Conservation (phyloP, 345 rosid species). For the Sonneratia caseolaris region DNA sequence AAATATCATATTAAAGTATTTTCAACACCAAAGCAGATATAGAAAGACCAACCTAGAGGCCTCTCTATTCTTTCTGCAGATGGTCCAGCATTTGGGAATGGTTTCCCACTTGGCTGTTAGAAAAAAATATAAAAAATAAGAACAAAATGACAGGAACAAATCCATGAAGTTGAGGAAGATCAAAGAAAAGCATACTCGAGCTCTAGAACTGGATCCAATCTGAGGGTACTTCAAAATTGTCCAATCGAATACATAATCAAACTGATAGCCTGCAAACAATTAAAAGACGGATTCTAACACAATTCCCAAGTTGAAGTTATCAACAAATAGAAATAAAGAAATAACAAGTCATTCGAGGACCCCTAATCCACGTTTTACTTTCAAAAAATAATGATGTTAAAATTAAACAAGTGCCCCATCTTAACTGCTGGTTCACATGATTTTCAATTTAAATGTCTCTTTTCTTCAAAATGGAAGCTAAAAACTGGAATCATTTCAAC, state of each 20-base stretch:
- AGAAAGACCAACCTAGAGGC: conserved; percentile 41
- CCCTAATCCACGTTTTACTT: background rate
- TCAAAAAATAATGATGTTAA: no score
- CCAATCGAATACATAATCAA: conserved; percentile 95
- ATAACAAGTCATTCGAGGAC: no score
- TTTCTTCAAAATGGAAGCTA: no score
- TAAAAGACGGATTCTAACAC: background rate
- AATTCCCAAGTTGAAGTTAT: background rate
- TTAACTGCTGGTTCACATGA: no score
- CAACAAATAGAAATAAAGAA: background rate
- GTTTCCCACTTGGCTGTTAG: conserved; percentile 45
- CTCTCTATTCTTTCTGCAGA: conserved; percentile 69
- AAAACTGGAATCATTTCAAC: no score
- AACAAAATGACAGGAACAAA: background rate
- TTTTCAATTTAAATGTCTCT: no score
- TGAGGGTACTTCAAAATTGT: conserved; percentile 82
- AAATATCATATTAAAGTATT: background rate
- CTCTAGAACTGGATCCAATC: conserved; percentile 65
- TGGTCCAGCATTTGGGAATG: conserved; percentile 48
- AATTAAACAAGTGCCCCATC: background rate
- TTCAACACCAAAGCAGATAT: background rate
- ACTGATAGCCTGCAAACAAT: conserved; percentile 64
- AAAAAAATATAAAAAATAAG: background rate
- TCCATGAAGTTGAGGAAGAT: background rate
- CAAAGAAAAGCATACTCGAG: conserved; percentile 38